Conservation (phyloP, 129 eudicot species). For the Flaveria linearis region DNA sequence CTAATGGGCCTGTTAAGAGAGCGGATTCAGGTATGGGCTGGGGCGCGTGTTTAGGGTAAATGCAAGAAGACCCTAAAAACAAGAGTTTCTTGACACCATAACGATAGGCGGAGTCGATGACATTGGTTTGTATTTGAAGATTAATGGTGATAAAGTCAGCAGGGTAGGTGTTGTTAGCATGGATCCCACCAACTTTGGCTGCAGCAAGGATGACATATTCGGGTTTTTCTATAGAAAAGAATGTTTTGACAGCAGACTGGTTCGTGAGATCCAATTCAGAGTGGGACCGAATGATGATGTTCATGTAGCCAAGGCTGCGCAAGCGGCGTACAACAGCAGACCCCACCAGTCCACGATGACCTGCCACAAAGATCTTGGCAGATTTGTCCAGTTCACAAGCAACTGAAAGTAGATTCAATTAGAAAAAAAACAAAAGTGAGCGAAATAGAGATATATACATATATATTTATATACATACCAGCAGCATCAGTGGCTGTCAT, state of each 20-base stretch:
- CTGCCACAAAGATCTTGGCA: slow-evolving; percentile 87
- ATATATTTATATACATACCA: background rate
- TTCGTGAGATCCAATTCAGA: slow-evolving; percentile 86
- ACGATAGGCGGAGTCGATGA: slow-evolving; percentile 63
- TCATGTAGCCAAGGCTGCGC: slow-evolving; percentile 54
- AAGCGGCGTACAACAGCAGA: slow-evolving; percentile 81
- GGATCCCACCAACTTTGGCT: slow-evolving; percentile 99
- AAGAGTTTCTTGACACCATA: slow-evolving; percentile 62
- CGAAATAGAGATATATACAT: background rate
- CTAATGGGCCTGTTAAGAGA: slow-evolving; percentile 72
- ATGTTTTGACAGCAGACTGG: slow-evolving; percentile 79
- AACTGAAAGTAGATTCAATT: no score
- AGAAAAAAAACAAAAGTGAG: no score
- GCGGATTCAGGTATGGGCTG: slow-evolving; percentile 89
- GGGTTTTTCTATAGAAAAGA: slow-evolving; percentile 77
- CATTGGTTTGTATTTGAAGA: slow-evolving; percentile 92
- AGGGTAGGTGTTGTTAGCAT: slow-evolving; percentile 90
- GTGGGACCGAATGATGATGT: slow-evolving; percentile 76
- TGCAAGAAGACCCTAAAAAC: slow-evolving; percentile 91
- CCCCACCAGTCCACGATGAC: slow-evolving; percentile 94
- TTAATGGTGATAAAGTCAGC: slow-evolving; percentile 90
- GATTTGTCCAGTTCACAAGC: slow-evolving; percentile 57
- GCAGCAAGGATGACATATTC: slow-evolving; percentile 91
- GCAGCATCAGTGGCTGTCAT: slow-evolving; percentile 31
- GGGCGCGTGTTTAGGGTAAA: slow-evolving; percentile 94